Evolutionary conservation across 352 stramenopile species (phyloP).

Genomic region (Globisporangium middletonii): DNA sequence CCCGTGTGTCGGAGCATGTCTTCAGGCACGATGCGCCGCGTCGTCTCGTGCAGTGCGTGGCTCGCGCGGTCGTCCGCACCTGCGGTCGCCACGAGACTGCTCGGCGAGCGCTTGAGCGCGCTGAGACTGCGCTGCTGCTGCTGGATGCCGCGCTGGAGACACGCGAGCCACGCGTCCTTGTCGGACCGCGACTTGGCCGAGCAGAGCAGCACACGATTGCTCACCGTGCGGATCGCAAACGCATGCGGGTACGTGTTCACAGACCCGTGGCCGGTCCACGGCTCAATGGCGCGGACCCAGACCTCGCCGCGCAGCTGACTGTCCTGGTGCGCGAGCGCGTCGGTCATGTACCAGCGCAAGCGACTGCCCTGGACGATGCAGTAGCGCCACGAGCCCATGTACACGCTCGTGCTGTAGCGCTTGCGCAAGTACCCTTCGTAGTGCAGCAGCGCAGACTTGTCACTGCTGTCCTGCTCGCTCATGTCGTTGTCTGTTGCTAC

Average conservation of each 20-base stretch:
- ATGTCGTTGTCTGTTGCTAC: neutral
- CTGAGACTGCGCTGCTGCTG: slow-evolving; percentile 9
- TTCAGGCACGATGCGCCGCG: slow-evolving; percentile 44
- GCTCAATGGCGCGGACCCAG: slow-evolving; percentile 47
- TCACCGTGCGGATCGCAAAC: slow-evolving; percentile 57
- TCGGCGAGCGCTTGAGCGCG: slow-evolving; percentile 12
- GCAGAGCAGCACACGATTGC: slow-evolving; percentile 55
- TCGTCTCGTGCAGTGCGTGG: slow-evolving; percentile 8
- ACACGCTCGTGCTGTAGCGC: slow-evolving; percentile 54
- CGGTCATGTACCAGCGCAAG: slow-evolving; percentile 62
- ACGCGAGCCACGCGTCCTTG: slow-evolving; percentile 42
- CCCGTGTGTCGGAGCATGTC: slow-evolving; percentile 24
- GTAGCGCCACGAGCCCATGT: slow-evolving; percentile 76
- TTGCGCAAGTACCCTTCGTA: slow-evolving; percentile 64
- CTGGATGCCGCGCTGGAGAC: slow-evolving; percentile 9
- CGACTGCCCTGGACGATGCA: slow-evolving; percentile 57
- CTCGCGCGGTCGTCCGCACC: neutral
- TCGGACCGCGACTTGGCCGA: slow-evolving; percentile 34
- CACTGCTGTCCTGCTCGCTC: neutral
- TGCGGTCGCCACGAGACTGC: neutral
- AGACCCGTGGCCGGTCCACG: slow-evolving; percentile 49
- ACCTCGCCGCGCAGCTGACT: slow-evolving; percentile 52
- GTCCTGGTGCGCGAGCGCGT: slow-evolving; percentile 42
- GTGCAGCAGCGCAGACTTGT: neutral
- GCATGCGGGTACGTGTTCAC: slow-evolving; percentile 47